Evolutionary conservation across 305 asterid species (phyloP).

Genomic region (Fraxinus velutina): DNA sequence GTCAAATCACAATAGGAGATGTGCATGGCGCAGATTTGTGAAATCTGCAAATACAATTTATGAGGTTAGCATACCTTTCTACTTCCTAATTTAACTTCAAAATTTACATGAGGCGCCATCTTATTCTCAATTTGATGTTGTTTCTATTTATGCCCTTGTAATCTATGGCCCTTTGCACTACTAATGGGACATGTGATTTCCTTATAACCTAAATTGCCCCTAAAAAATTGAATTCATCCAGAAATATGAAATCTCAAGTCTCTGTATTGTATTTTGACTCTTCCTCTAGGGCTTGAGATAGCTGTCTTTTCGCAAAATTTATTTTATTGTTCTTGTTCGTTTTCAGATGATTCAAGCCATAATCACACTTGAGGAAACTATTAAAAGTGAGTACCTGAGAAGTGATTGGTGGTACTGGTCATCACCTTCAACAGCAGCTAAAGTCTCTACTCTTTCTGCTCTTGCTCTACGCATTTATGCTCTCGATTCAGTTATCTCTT

Average conservation of each 20-base stretch:
- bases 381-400: constrained; percentile 61
- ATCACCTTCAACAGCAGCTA: constrained; percentile 83
- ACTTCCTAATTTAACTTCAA: not conserved
- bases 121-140: not conserved
- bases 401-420: constrained; percentile 98
- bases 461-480: constrained; percentile 74
- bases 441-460: constrained; percentile 69
- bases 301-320: not conserved
- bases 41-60: constrained; percentile 72
- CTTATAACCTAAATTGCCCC: not conserved
- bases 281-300: not conserved
- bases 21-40: constrained; percentile 74
- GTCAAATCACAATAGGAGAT: constrained; percentile 52
- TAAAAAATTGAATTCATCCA: not conserved
- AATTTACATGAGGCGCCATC: not conserved
- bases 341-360: constrained; percentile 88
- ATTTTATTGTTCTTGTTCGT: constrained; percentile 5
- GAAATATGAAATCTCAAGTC: not conserved
- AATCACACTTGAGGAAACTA: constrained; percentile 66
- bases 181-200: not conserved
- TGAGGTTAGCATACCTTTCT: constrained; percentile 56
- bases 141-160: not conserved
- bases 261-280: not conserved
- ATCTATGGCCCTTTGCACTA: constrained; percentile 6
- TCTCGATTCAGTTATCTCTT: constrained; percentile 74